Evolutionary conservation across 768 basidiomycete genomes (phyloP).

Genomic region (Tulasnella sp.): DNA sequence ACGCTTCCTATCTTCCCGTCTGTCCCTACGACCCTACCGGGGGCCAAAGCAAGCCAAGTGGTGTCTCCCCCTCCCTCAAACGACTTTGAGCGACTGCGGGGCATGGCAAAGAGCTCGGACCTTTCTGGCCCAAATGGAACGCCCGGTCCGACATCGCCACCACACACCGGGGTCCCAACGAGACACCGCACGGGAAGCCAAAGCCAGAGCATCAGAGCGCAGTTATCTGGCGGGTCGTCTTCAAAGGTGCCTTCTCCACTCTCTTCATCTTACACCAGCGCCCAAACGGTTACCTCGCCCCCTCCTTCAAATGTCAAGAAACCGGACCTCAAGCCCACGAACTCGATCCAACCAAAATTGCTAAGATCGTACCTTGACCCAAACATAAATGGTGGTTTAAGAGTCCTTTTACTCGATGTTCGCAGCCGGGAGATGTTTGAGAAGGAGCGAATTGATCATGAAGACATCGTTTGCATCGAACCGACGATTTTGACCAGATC

Average conservation of each 20-base stretch:
- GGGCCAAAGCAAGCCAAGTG: not conserved
- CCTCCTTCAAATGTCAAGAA: not conserved
- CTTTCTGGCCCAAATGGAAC: not conserved
- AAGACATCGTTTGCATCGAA: conserved; percentile 75
- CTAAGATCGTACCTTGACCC: conserved; percentile 1
- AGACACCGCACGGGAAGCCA: not conserved
- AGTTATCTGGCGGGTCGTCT: not conserved
- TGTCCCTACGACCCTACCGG: conserved; percentile 4
- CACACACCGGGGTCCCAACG: not conserved
- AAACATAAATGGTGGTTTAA: conserved; percentile 27
- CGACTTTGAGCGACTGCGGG: not conserved
- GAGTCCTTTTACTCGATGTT: conserved; percentile 74
- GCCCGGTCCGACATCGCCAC: not conserved
- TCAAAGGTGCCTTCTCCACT: not conserved
- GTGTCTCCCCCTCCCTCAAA: conserved; percentile 7
- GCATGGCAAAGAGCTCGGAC: not conserved
- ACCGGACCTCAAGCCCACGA: conserved; percentile 28
- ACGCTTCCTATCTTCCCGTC: conserved; percentile 6
- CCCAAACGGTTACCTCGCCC: not conserved
- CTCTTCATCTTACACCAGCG: not conserved
- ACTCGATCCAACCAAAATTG: conserved; percentile 15
- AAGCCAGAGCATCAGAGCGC: not conserved
- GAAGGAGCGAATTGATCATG: conserved; percentile 54
- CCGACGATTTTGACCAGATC: conserved; percentile 59
- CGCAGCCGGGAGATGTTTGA: conserved; percentile 73